A percentile compares a stretch with the other conserved stretches of the same genome.
phyloP scores from a whole-genome alignment of 352 stramenopile species.

The Pythium vanterpoolii region DNA sequence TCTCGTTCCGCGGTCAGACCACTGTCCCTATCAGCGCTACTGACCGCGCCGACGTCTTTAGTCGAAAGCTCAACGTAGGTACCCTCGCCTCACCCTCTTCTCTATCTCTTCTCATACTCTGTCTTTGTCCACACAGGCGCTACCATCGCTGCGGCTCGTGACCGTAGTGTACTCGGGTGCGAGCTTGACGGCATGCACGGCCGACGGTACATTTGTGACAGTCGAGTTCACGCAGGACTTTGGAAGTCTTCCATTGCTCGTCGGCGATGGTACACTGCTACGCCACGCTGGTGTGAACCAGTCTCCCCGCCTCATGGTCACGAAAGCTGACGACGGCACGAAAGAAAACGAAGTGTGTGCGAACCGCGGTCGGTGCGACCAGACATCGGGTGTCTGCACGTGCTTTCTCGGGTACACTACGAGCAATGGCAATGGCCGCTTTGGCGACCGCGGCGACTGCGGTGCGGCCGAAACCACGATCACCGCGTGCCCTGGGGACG shows the following conservation, averaged over 20 bases:
- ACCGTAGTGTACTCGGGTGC: constrained; percentile 58
- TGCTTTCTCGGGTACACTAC: constrained; percentile 86
- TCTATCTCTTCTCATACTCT: background rate
- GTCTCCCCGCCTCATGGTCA: constrained; percentile 40
- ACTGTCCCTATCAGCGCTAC: constrained; percentile 60
- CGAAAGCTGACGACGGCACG: constrained; percentile 68
- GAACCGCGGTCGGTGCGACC: constrained; percentile 69
- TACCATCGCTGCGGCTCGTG: constrained; percentile 52
- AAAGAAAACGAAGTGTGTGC: constrained; percentile 89
- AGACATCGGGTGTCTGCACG: constrained; percentile 74
- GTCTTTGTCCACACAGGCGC: constrained; percentile 25
- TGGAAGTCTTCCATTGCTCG: constrained; percentile 68
- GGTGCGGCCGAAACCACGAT: constrained; percentile 37
- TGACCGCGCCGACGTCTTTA: constrained; percentile 59
- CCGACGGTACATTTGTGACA: constrained; percentile 65
- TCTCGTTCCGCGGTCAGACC: constrained; percentile 60
- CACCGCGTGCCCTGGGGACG: constrained; percentile 36
- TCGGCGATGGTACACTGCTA: constrained; percentile 60
- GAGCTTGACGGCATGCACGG: constrained; percentile 55
- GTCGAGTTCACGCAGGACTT: constrained; percentile 83
- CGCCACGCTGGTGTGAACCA: constrained; percentile 54
- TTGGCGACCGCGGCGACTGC: constrained; percentile 69
- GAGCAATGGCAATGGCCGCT: constrained; percentile 45
- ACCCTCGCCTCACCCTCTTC: background rate
- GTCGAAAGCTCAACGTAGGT: constrained; percentile 64